Conservation (phyloP, 176 grass and related monocot genomes). For the Calamus simplicifolius region DNA sequence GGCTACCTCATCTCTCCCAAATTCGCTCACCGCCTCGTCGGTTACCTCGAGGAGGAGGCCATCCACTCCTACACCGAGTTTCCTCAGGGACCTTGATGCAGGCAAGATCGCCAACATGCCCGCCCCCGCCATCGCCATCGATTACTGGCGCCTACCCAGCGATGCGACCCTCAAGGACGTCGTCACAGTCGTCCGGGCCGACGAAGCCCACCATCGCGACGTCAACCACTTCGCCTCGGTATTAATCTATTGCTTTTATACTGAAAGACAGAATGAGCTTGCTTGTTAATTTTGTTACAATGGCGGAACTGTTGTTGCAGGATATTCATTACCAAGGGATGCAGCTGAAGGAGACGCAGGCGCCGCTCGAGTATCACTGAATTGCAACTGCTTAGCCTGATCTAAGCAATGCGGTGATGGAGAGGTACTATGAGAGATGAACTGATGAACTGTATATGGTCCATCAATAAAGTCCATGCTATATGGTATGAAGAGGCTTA, state of each 20-base stretch:
- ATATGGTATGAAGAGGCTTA: too few species aligned
- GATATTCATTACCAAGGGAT: constrained; percentile 9
- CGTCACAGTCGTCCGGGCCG: constrained; percentile 76
- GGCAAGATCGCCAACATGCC: constrained; percentile 59
- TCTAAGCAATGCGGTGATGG: too few species aligned
- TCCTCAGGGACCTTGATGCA: constrained; percentile 68
- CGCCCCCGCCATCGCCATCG: constrained; percentile 86
- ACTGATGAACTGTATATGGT: too few species aligned
- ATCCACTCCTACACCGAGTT: constrained; percentile 90
- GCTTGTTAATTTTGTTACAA: too few species aligned
- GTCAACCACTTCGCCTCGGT: constrained; percentile 94
- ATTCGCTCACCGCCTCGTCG: constrained; percentile 83
- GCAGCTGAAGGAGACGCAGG: neutral
- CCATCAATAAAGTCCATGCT: too few species aligned
- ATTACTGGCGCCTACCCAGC: constrained; percentile 85
- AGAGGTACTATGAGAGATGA: too few species aligned
- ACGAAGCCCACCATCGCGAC: constrained; percentile 94
- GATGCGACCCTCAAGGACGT: constrained; percentile 92
- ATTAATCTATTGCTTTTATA: neutral
- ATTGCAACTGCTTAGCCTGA: neutral
- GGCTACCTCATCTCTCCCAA: constrained; percentile 88
- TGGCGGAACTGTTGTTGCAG: neutral
- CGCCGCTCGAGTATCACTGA: constrained; percentile 9
- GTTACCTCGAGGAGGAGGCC: constrained; percentile 97
- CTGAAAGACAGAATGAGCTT: too few species aligned